phyloP scores from a whole-genome alignment of 164 flowering plant species.

The Tinospora cordifolia region DNA sequence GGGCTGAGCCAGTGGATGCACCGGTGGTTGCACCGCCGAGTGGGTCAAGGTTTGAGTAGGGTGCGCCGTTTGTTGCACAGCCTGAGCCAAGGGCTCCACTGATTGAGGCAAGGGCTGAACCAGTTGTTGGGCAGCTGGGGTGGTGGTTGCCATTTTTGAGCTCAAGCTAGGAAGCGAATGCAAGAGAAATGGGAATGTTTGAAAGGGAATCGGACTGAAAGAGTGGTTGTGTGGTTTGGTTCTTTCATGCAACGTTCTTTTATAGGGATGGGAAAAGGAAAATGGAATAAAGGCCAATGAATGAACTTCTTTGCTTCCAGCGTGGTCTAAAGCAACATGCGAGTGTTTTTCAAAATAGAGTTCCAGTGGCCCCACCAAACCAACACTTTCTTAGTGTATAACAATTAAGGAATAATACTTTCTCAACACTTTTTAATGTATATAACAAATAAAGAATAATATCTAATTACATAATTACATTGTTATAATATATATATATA shows the following conservation, averaged over 20 bases:
- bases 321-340: slow-evolving; percentile 2
- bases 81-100: not conserved
- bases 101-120: not conserved
- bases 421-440: too few relatives aligned
- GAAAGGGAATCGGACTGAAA: not conserved
- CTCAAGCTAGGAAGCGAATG: not conserved
- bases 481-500: too few relatives aligned
- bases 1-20: not conserved
- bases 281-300: slow-evolving; percentile 11
- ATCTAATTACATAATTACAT: too few relatives aligned
- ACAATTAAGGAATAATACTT: too few relatives aligned
- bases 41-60: not conserved
- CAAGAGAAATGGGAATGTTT: not conserved
- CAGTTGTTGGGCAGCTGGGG: not conserved
- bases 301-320: slow-evolving; percentile 19
- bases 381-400: too few relatives aligned
- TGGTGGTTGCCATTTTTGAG: not conserved
- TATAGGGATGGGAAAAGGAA: slow-evolving; percentile 2
- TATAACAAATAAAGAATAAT: too few relatives aligned
- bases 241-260: not conserved
- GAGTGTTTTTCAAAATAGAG: not conserved
- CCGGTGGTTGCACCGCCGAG: not conserved
- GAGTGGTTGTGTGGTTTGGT: not conserved
- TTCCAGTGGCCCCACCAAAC: too few relatives aligned
- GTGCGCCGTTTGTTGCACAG: too few relatives aligned